These are phyloP conservation scores for Boletellus emodensis DNA, from an alignment of 768 basidiomycete species.

Conservation along the genomic window DNA sequence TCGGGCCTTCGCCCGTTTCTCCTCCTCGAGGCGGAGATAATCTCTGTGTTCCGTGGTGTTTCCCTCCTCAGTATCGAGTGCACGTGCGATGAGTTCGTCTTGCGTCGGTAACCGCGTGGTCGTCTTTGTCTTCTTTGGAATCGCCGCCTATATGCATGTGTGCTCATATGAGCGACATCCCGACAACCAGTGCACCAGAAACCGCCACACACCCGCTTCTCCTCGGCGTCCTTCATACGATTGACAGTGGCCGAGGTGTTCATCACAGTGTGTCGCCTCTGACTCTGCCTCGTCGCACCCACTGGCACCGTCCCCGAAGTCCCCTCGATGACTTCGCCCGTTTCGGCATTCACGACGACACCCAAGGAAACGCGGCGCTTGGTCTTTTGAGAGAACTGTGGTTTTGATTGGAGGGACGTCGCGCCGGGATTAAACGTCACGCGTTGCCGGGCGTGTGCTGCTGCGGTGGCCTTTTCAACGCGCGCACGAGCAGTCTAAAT, in stretches of 20 bases:
- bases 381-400: conserved; percentile 19
- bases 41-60: conserved; percentile 76
- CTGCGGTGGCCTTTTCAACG: conserved; percentile 59
- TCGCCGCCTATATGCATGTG: conserved; percentile 42
- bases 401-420: conserved; percentile 28
- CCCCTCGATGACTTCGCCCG: conserved; percentile 50
- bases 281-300: conserved; percentile 48
- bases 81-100: conserved; percentile 77
- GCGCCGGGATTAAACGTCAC: conserved; percentile 64
- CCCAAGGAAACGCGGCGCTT: conserved; percentile 55
- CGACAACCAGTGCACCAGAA: neutral
- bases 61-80: conserved; percentile 83
- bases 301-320: conserved; percentile 10
- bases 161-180: neutral
- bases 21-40: conserved; percentile 77
- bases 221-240: conserved; percentile 60
- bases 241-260: conserved; percentile 65
- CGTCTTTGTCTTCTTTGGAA: conserved; percentile 58
- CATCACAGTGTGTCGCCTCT: conserved; percentile 63
- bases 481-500: conserved; percentile 52
- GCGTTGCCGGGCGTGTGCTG: conserved; percentile 62
- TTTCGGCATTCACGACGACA: conserved; percentile 53
- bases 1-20: conserved; percentile 63
- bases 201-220: conserved; percentile 47
- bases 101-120: conserved; percentile 60